These are phyloP conservation scores for Neostapfia colusana DNA, from an alignment of 176 grass and related monocot species.

Conservation along the genomic window DNA sequence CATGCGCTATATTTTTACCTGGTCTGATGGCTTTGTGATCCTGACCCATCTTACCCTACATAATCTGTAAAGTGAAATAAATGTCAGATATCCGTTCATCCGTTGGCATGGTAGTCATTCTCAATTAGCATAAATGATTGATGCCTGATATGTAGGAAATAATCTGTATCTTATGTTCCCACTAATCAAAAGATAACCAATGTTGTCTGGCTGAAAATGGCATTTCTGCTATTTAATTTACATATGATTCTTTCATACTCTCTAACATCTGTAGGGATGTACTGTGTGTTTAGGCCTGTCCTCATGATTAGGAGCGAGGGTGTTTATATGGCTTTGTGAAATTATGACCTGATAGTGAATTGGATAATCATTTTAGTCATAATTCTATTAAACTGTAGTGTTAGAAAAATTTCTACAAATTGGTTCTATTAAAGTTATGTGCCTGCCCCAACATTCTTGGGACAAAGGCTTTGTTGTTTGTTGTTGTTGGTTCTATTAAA, in stretches of 20 bases:
- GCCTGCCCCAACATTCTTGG: no score
- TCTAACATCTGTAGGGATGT: background rate
- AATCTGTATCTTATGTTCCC: no score
- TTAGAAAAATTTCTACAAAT: no score
- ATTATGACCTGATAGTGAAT: background rate
- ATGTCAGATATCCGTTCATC: background rate
- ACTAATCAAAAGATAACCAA: background rate
- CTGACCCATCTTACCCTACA: slow-evolving; percentile 11
- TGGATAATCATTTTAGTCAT: background rate
- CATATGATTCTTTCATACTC: background rate
- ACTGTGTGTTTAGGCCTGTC: background rate
- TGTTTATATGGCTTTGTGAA: background rate
- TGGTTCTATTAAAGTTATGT: background rate
- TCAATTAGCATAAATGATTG: background rate
- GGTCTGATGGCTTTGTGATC: background rate
- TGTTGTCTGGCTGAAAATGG: background rate
- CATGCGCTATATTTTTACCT: background rate
- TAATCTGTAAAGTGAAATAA: background rate
- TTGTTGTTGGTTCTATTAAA: no score
- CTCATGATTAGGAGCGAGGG: background rate
- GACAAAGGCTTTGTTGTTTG: no score
- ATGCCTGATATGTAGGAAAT: no score
- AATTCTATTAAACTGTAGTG: background rate
- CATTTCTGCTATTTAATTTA: background rate
- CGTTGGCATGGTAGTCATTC: background rate